These are phyloP conservation scores for Nepenthes gracilis DNA, from an alignment of 148 eudicot genomes.

Conservation along the genomic window DNA sequence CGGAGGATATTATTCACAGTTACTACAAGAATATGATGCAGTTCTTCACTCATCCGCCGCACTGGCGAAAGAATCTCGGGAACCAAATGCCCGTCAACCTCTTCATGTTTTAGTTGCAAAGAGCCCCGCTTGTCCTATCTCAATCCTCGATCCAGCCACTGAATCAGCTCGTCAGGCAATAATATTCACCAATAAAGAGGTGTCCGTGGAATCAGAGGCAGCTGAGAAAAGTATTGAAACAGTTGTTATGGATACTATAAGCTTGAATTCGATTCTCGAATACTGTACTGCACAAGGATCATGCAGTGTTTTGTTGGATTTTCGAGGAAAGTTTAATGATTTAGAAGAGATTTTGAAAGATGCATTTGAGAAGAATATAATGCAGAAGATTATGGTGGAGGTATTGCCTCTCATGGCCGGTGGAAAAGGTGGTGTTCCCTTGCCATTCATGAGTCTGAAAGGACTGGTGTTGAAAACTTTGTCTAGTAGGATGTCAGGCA, in stretches of 20 bases:
- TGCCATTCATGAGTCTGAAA: slow-evolving; percentile 12
- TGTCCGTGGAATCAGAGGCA: slow-evolving; percentile 15
- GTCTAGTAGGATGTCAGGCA: slow-evolving; percentile 29
- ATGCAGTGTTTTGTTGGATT: slow-evolving; percentile 68
- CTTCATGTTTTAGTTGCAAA: slow-evolving; percentile 54
- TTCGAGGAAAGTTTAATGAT: slow-evolving; percentile 39
- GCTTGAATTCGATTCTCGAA: slow-evolving; percentile 49
- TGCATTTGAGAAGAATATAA: slow-evolving; percentile 38
- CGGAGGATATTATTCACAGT: slow-evolving; percentile 78
- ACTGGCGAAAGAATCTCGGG: slow-evolving; percentile 33
- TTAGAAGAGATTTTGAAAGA: slow-evolving; percentile 54
- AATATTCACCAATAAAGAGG: slow-evolving; percentile 47
- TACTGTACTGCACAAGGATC: slow-evolving; percentile 52
- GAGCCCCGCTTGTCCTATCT: slow-evolving; percentile 19
- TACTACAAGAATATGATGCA: slow-evolving; percentile 86
- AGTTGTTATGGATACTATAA: slow-evolving; percentile 39
- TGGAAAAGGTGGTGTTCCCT: slow-evolving; percentile 16
- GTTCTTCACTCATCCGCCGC: slow-evolving; percentile 39
- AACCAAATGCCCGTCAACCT: slow-evolving; percentile 83
- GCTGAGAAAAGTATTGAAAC: slow-evolving; percentile 47
- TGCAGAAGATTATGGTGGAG: slow-evolving; percentile 73
- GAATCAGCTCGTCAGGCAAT: slow-evolving; percentile 35
- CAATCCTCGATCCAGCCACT: slow-evolving; percentile 18
- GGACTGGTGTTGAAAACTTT: slow-evolving; percentile 33
- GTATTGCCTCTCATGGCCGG: slow-evolving; percentile 53